Conservation (phyloP, 192 early-diverging fungal species). For the Rhizophlyctis rosea region DNA sequence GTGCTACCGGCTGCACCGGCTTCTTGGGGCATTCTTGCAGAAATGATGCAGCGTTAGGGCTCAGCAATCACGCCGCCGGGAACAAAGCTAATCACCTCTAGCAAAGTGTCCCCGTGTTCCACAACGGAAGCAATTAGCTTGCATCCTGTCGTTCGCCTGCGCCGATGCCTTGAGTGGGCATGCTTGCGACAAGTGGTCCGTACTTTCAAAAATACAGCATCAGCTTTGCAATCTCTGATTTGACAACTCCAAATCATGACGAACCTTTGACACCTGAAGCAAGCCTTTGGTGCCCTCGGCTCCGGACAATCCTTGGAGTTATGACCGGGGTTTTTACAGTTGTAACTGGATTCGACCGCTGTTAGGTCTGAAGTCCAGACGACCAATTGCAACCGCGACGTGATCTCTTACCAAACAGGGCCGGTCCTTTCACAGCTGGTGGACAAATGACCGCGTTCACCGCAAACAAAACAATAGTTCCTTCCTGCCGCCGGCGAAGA, state of each 20-base stretch:
- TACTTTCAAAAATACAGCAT: background rate
- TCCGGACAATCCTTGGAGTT: constrained; percentile 6
- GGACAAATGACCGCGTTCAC: constrained; percentile 5
- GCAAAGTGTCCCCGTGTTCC: background rate
- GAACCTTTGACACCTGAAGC: constrained; percentile 3
- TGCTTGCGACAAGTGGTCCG: background rate
- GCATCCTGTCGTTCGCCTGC: background rate
- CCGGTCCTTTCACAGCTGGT: background rate
- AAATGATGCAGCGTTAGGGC: background rate
- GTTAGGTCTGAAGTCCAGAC: background rate
- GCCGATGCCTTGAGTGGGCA: background rate
- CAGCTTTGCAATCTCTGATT: background rate
- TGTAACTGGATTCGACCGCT: background rate
- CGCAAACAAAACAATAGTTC: constrained; percentile 5
- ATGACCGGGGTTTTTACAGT: constrained; percentile 4
- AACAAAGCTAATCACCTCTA: background rate
- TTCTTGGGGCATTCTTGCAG: background rate
- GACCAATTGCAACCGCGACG: background rate
- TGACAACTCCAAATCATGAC: background rate
- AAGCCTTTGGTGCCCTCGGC: constrained; percentile 2
- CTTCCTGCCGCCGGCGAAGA: background rate
- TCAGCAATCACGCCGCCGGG: background rate
- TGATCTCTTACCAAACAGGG: background rate
- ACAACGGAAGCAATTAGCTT: constrained; percentile 2
- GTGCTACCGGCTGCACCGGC: background rate